Conservation (phyloP, 129 eudicot genomes). For the Silybum marianum region DNA sequence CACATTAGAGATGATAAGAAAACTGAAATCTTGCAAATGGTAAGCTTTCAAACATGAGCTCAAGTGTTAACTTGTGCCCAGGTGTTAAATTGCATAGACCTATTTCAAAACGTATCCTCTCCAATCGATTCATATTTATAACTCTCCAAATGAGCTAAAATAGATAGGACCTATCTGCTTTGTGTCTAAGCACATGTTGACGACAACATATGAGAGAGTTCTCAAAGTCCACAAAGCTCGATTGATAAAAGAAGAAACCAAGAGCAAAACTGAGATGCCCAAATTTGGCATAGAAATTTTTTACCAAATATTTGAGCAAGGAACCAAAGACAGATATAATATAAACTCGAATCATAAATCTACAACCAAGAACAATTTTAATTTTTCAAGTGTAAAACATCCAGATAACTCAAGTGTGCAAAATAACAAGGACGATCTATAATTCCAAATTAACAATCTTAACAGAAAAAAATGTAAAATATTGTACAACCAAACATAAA, state of each 20-base stretch:
- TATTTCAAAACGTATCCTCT: not conserved
- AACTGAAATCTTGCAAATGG: not conserved
- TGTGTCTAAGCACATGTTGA: not conserved
- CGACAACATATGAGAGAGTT: not conserved
- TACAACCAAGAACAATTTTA: not conserved
- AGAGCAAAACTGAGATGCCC: not conserved
- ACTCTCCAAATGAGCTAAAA: not conserved
- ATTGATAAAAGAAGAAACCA: not conserved
- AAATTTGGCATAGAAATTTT: not conserved
- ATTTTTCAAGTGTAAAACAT: not conserved
- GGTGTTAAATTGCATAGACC: not conserved
- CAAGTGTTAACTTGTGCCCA: not conserved
- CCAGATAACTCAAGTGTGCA: conserved; percentile 8
- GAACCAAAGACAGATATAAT: not conserved
- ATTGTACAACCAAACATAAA: not conserved
- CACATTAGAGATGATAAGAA: no score
- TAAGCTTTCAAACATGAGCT: not conserved
- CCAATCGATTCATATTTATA: not conserved
- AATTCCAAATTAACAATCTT: conserved; percentile 9
- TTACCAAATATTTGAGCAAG: not conserved
- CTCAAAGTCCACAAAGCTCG: not conserved
- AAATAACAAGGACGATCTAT: not conserved
- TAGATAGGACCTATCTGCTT: not conserved
- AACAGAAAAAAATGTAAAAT: not conserved
- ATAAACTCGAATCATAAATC: not conserved